phyloP scores from a whole-genome alignment of 305 asterid genomes.

The Fraxinus albicans region DNA sequence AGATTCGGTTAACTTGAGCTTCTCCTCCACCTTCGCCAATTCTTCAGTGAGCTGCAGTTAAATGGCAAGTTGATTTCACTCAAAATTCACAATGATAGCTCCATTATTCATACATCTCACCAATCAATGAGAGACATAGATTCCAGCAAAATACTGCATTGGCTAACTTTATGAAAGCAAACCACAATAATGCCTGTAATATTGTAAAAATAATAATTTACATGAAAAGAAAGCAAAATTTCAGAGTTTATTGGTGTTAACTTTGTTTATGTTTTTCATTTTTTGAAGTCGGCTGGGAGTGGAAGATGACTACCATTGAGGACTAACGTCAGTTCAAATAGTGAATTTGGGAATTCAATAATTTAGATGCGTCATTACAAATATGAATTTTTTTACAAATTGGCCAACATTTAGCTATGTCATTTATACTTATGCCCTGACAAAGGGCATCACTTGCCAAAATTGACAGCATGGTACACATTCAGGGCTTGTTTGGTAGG shows the following conservation, averaged over 20 bases:
- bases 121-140: neutral
- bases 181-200: neutral
- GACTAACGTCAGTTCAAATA: neutral
- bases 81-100: conserved; percentile 8
- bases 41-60: conserved; percentile 78
- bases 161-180: neutral
- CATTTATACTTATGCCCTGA: neutral
- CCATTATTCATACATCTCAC: conserved; percentile 5
- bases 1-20: conserved; percentile 89
- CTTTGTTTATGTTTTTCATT: neutral
- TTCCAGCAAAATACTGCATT: neutral
- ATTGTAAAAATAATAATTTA: neutral
- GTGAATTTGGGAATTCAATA: neutral
- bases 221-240: neutral
- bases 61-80: conserved; percentile 31
- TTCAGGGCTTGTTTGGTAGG: no score
- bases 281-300: neutral
- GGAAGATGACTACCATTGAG: neutral
- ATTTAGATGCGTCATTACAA: neutral
- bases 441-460: neutral
- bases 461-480: neutral
- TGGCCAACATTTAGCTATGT: neutral
- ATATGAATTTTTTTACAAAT: neutral
- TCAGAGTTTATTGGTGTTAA: neutral
- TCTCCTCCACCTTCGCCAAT: conserved; percentile 79